Conservation (phyloP, 176 grass and related monocot species). For the Zea luxurians region DNA sequence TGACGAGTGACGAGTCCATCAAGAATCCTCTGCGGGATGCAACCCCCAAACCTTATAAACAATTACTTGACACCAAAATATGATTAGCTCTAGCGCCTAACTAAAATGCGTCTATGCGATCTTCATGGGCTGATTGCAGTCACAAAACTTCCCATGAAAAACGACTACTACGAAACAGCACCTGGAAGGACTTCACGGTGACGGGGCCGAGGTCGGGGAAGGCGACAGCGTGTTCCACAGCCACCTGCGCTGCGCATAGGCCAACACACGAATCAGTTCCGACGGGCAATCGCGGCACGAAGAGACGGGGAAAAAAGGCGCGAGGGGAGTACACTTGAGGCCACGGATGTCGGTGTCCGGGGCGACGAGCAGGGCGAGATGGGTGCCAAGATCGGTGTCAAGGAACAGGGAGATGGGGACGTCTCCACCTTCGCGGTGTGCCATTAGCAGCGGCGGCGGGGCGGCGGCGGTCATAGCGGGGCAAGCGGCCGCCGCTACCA, state of each 20-base stretch:
- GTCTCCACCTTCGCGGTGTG: not conserved
- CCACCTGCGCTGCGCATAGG: conserved; percentile 37
- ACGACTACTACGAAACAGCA: conserved; percentile 34
- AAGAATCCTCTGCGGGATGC: not conserved
- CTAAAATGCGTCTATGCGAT: not conserved
- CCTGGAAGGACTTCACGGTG: conserved; percentile 39
- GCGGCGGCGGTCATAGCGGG: conserved; percentile 38
- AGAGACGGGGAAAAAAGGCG: not conserved
- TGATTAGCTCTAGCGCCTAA: not conserved
- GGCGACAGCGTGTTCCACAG: conserved; percentile 30
- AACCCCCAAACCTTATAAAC: not conserved
- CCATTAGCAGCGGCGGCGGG: not conserved
- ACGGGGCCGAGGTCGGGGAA: conserved; percentile 43
- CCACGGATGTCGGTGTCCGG: conserved; percentile 41
- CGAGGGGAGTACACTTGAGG: conserved; percentile 58
- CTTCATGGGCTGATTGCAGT: not conserved
- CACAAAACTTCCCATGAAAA: conserved; percentile 6
- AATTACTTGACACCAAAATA: not conserved
- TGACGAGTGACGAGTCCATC: not conserved
- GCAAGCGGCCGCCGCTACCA: conserved; percentile 13
- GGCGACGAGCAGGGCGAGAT: conserved; percentile 48
- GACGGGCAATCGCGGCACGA: not conserved
- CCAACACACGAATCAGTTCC: conserved; percentile 6
- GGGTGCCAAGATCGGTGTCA: conserved; percentile 58
- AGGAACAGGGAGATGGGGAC: conserved; percentile 45